phyloP scores from a whole-genome alignment of 345 rosid species.

The Arabidopsis arenosa region DNA sequence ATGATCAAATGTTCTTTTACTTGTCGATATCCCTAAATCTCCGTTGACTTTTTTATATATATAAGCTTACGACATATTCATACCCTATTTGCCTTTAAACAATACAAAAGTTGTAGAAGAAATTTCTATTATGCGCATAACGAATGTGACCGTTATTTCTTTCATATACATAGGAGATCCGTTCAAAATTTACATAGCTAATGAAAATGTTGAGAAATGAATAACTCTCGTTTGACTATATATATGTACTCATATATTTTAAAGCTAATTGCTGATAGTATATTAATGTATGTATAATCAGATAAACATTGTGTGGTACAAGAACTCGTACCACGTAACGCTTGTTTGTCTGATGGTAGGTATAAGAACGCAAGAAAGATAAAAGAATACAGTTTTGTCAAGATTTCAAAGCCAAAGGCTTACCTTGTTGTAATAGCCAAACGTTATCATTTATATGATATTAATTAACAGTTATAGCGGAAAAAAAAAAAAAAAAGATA shows the following conservation, averaged over 20 bases:
- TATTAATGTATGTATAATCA: background rate
- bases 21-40: background rate
- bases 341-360: background rate
- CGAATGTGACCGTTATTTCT: slow-evolving; percentile 20
- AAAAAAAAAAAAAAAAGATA: background rate
- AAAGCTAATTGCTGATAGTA: slow-evolving; percentile 17
- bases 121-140: background rate
- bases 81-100: background rate
- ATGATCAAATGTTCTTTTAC: background rate
- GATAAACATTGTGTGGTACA: background rate
- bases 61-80: slow-evolving; percentile 10
- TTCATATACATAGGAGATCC: slow-evolving; percentile 1
- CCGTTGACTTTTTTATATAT: slow-evolving; percentile 2
- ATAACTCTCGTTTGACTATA: slow-evolving; percentile 15
- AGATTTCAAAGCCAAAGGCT: too few relatives aligned
- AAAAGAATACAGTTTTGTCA: background rate
- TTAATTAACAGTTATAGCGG: too few relatives aligned
- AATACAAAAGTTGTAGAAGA: background rate
- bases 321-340: slow-evolving; percentile 4
- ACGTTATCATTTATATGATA: too few relatives aligned
- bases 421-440: too few relatives aligned
- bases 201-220: background rate
- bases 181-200: background rate
- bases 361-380: background rate
- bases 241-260: background rate